A percentile compares a stretch with the other conserved stretches of the same genome.
Evolutionary conservation across 2,329 filamentous ascomycete genomes (phyloP).

Genomic region (Passalora sequoiae): DNA sequence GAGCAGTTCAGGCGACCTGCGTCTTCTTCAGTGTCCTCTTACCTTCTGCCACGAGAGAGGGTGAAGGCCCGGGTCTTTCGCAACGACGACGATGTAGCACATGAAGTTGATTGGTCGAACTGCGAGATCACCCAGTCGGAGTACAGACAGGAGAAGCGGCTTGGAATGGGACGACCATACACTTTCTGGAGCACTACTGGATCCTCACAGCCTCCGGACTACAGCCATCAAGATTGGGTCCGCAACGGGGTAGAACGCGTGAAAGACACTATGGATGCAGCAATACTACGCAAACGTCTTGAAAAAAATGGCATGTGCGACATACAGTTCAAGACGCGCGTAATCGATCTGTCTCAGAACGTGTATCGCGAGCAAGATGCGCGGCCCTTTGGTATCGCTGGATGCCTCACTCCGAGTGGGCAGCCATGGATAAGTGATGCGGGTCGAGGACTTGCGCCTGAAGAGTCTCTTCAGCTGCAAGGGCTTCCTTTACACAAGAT

Average conservation of each 20-base stretch:
- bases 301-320: conserved; percentile 47
- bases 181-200: conserved; percentile 57
- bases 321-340: conserved; percentile 50
- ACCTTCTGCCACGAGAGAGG: conserved; percentile 55
- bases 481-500: conserved; percentile 62
- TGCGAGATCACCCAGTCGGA: conserved; percentile 58
- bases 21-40: conserved; percentile 58
- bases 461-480: conserved; percentile 61
- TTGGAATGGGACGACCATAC: conserved; percentile 54
- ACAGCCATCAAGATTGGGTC: conserved; percentile 50
- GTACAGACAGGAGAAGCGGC: conserved; percentile 45
- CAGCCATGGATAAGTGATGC: conserved; percentile 57
- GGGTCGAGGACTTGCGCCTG: conserved; percentile 56
- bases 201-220: conserved; percentile 50
- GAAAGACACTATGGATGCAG: conserved; percentile 60
- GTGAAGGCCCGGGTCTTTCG: conserved; percentile 9
- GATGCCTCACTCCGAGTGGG: conserved; percentile 64
- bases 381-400: conserved; percentile 52
- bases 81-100: conserved; percentile 14
- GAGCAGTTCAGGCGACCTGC: conserved; percentile 49
- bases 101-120: conserved; percentile 48
- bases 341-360: conserved; percentile 68
- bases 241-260: conserved; percentile 54
- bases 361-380: conserved; percentile 55
- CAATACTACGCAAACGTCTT: conserved; percentile 46